Evolutionary conservation across 345 rosid genomes (phyloP), one percentile per base, ranked within the genome.

Genomic region (Rhodomyrtus tomentosa): DNA sequence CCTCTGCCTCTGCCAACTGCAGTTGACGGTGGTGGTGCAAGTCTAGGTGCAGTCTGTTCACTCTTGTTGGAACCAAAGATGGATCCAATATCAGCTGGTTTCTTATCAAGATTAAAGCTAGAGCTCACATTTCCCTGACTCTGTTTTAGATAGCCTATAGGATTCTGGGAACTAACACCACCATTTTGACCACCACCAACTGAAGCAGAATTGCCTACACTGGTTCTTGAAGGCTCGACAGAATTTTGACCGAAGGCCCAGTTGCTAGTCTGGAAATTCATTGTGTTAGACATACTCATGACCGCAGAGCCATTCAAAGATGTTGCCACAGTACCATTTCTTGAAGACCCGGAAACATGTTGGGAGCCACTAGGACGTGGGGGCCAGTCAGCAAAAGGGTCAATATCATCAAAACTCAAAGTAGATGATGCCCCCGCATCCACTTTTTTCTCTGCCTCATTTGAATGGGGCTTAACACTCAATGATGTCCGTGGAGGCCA

Each of bases 331-430:
- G 86, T 80, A 58, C 93, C 95, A 89, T 91, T 93, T 87, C 82
- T 92, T 76, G 87, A 84, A 87, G 85, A 84, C 10, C 90, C 91
- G 20, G 89, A 86, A 59, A 81, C 83, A 84, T 54, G 86, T 74
- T 87, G 88, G 84, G 91, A 84, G 86, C 86, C 83, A 84, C 86
- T 86, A 55, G 92, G 86, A 85, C 93, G 88, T 81, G 97, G 98
- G 86, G 98, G 98, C 99, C 99, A 96, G 58, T 93, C 86, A 49
- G 95, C 96, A 74, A 96, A 95, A n/a, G 98, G 99, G 85, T 97
- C 99, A 81, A 92, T 68, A 24, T 95, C 96, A 90, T 94, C 94
- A 72, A 93, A 89, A 87, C 87, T 85, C 24, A 91, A 87, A 79
- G 90, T 84, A 18, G 87, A 85, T 76, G 95, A 88, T 81, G 86